phyloP scores from a whole-genome alignment of 208 protist genomes.

The Angomonas deanei region DNA sequence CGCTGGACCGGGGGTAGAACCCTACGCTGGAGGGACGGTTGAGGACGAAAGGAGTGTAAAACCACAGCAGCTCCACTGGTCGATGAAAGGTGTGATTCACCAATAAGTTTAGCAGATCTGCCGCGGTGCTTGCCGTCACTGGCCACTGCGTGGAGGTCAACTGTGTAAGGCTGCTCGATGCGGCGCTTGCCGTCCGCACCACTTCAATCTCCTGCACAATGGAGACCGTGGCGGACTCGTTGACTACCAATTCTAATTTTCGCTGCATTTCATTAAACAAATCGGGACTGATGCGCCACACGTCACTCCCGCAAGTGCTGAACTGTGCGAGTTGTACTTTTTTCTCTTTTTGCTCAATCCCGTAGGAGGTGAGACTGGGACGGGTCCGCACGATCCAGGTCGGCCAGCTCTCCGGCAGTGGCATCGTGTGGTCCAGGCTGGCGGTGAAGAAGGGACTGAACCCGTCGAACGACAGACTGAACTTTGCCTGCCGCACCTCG shows the following conservation, averaged over 20 bases:
- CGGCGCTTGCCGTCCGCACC: background rate
- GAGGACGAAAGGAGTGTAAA: constrained; percentile 64
- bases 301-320: constrained; percentile 39
- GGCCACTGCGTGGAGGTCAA: constrained; percentile 4
- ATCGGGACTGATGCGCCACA: constrained; percentile 58
- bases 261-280: constrained; percentile 11
- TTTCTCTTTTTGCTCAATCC: constrained; percentile 15
- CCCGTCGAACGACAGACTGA: constrained; percentile 51
- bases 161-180: constrained; percentile 3
- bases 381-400: constrained; percentile 50
- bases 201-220: background rate
- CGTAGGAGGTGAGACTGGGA: constrained; percentile 35
- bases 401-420: constrained; percentile 21
- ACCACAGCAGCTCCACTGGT: constrained; percentile 10
- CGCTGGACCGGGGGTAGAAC: constrained; percentile 11
- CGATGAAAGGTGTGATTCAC: background rate
- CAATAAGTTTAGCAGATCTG: background rate
- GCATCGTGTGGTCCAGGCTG: constrained; percentile 18
- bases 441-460: constrained; percentile 45
- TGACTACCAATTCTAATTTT: background rate
- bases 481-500: constrained; percentile 22
- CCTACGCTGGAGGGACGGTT: constrained; percentile 24
- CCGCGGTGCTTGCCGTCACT: background rate
- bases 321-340: constrained; percentile 49
- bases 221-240: background rate